Conservation (phyloP, 768 basidiomycete genomes). For the Termitomyces sp. region DNA sequence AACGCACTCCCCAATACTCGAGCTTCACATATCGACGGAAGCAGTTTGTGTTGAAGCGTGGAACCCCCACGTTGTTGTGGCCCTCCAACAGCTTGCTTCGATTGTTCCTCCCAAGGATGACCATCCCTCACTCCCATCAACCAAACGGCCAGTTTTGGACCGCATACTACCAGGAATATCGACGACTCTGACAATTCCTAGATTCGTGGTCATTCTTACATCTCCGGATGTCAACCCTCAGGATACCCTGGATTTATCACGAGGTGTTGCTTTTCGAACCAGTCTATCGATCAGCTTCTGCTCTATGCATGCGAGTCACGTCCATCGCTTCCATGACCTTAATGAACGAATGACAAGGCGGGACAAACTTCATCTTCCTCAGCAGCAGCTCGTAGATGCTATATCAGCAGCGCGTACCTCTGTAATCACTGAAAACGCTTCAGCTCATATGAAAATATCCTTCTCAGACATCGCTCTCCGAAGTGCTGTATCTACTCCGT, state of each 20-base stretch:
- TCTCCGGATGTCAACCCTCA: conserved; percentile 79
- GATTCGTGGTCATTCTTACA: conserved; percentile 65
- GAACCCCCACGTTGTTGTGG: conserved; percentile 54
- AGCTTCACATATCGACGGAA: conserved; percentile 51
- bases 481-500: conserved; percentile 62
- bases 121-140: conserved; percentile 1
- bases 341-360: conserved; percentile 41
- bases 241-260: conserved; percentile 59
- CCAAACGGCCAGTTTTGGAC: conserved; percentile 27
- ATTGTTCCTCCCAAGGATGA: conserved; percentile 24
- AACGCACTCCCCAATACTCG: conserved; percentile 37
- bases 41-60: conserved; percentile 64
- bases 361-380: conserved; percentile 49
- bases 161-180: conserved; percentile 53
- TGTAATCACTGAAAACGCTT: conserved; percentile 27
- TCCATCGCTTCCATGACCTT: conserved; percentile 31
- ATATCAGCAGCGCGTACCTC: conserved; percentile 36
- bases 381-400: conserved; percentile 46
- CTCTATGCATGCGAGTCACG: conserved; percentile 38
- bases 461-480: conserved; percentile 51
- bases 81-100: conserved; percentile 48
- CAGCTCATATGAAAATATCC: conserved; percentile 39
- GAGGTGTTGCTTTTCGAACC: conserved; percentile 63
- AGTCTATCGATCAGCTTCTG: conserved; percentile 55
- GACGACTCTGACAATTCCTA: conserved; percentile 53